These are phyloP conservation scores for Lachancea thermotolerans DNA, from an alignment of 805 yeast species.

Conservation along the genomic window DNA sequence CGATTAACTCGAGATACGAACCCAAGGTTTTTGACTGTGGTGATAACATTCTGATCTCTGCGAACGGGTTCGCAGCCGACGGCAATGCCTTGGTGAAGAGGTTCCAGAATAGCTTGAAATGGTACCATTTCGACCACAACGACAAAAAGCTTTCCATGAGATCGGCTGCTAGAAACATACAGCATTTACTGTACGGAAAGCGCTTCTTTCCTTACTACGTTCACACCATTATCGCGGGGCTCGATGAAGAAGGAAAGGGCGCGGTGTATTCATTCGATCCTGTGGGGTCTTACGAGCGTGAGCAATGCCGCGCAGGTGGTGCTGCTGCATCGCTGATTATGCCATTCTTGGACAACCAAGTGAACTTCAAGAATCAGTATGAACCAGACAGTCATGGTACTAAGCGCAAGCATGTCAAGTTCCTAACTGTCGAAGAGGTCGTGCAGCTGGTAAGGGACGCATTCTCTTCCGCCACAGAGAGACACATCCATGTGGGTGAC, in stretches of 20 bases:
- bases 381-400: slow-evolving; percentile 72
- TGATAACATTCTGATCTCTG: slow-evolving; percentile 78
- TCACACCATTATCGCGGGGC: slow-evolving; percentile 88
- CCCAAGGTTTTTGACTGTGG: slow-evolving; percentile 87
- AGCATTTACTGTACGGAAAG: slow-evolving; percentile 84
- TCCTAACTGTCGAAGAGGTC: slow-evolving; percentile 75
- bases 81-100: slow-evolving; percentile 77
- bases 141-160: slow-evolving; percentile 54
- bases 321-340: slow-evolving; percentile 93
- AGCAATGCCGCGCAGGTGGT: slow-evolving; percentile 96
- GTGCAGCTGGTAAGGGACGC: slow-evolving; percentile 86
- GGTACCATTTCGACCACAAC: slow-evolving; percentile 90
- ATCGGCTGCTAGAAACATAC: slow-evolving; percentile 85
- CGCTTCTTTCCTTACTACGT: slow-evolving; percentile 96
- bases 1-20: slow-evolving; percentile 86
- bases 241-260: slow-evolving; percentile 82
- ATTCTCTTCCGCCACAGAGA: slow-evolving; percentile 91
- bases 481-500: slow-evolving; percentile 98
- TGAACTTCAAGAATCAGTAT: slow-evolving; percentile 87
- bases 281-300: slow-evolving; percentile 95
- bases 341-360: slow-evolving; percentile 98
- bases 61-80: slow-evolving; percentile 96
- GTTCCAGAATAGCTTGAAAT: slow-evolving; percentile 58
- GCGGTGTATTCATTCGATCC: slow-evolving; percentile 96
- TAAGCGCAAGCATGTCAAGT: slow-evolving; percentile 53